phyloP scores from a whole-genome alignment of 2,329 filamentous ascomycete genomes.

The Aspergillus puulaauensis region DNA sequence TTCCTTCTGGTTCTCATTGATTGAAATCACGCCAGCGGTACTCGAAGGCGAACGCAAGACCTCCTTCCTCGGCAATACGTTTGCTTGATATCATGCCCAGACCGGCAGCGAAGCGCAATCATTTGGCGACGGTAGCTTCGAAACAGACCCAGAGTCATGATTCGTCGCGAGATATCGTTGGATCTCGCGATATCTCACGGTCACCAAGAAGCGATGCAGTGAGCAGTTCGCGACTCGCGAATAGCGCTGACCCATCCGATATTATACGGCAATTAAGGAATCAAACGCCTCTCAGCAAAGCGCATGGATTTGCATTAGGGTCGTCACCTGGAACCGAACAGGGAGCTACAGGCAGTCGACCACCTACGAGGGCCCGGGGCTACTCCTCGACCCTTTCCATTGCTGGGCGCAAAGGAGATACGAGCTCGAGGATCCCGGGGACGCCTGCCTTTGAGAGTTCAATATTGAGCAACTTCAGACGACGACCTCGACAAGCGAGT shows the following conservation, averaged over 20 bases:
- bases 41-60: background rate
- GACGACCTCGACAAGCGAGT: slow-evolving; percentile 44
- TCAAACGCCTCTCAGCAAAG: slow-evolving; percentile 32
- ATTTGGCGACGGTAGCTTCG: slow-evolving; percentile 10
- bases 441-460: slow-evolving; percentile 46
- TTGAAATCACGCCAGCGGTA: background rate
- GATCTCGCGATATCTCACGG: slow-evolving; percentile 1
- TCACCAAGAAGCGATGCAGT: slow-evolving; percentile 2
- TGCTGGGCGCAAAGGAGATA: slow-evolving; percentile 38
- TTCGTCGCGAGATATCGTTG: background rate
- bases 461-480: slow-evolving; percentile 45
- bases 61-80: background rate
- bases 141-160: slow-evolving; percentile 4
- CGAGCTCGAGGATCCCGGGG: slow-evolving; percentile 34
- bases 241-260: slow-evolving; percentile 16
- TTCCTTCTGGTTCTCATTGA: background rate
- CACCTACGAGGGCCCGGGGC: slow-evolving; percentile 37
- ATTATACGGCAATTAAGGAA: slow-evolving; percentile 22
- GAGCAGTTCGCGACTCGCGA: slow-evolving; percentile 4
- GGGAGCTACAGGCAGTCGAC: slow-evolving; percentile 34
- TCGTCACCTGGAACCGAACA: slow-evolving; percentile 36
- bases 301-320: slow-evolving; percentile 34
- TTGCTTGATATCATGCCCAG: slow-evolving; percentile 23
- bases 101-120: slow-evolving; percentile 28
- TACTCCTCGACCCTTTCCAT: slow-evolving; percentile 42